Evolutionary conservation across 768 basidiomycete species (phyloP).

Genomic region (Tubosaeta sp.): DNA sequence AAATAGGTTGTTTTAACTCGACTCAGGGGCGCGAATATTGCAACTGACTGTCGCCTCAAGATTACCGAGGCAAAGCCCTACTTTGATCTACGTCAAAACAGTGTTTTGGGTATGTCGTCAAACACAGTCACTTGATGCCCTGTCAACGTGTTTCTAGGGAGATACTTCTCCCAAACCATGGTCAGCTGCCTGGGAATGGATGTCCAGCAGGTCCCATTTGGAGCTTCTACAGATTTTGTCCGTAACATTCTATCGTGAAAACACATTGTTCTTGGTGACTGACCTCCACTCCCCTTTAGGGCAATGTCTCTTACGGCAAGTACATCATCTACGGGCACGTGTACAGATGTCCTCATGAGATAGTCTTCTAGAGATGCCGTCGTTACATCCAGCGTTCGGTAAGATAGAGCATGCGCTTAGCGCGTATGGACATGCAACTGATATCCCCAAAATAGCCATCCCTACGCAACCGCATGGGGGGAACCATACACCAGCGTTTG

Average conservation of each 20-base stretch:
- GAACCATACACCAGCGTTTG: slow-evolving; percentile 73
- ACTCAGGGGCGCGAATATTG: slow-evolving; percentile 59
- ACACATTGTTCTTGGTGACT: slow-evolving; percentile 1
- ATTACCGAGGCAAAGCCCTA: slow-evolving; percentile 41
- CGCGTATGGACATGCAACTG: slow-evolving; percentile 6
- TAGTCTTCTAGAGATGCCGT: slow-evolving; percentile 46
- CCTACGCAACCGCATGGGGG: slow-evolving; percentile 66
- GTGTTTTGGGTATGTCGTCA: slow-evolving; percentile 42
- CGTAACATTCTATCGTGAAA: slow-evolving; percentile 25
- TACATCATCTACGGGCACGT: slow-evolving; percentile 20
- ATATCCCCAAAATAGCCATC: slow-evolving; percentile 46
- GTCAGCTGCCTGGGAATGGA: slow-evolving; percentile 41
- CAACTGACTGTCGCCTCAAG: slow-evolving; percentile 54
- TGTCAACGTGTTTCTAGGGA: slow-evolving; percentile 36
- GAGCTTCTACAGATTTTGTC: slow-evolving; percentile 77
- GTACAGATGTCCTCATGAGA: slow-evolving; percentile 12
- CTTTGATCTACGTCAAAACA: slow-evolving; percentile 58
- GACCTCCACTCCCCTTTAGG: slow-evolving; percentile 39
- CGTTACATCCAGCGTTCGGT: slow-evolving; percentile 64
- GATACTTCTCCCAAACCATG: slow-evolving; percentile 47
- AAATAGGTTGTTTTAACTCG: slow-evolving; percentile 6
- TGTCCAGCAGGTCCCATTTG: slow-evolving; percentile 33
- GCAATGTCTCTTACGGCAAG: slow-evolving; percentile 67
- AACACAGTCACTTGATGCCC: not conserved
- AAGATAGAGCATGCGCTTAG: slow-evolving; percentile 15